phyloP scores from a whole-genome alignment of 495 filamentous ascomycete species.

The Aspergillus sclerotioniger region DNA sequence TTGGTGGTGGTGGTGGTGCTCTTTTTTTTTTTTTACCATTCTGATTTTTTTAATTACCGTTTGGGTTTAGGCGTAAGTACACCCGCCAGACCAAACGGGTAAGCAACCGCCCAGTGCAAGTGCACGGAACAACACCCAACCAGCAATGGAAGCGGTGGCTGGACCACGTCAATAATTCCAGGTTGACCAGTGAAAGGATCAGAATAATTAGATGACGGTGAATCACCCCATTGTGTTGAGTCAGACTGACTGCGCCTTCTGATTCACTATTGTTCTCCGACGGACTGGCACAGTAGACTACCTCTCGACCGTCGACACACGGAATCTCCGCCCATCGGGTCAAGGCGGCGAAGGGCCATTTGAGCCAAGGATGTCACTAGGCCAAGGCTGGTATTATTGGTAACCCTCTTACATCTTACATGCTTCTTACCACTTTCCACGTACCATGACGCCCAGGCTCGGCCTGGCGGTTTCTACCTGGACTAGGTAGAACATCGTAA shows the following conservation, averaged over 20 bases:
- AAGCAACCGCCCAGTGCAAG: not conserved
- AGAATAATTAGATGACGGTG: not conserved
- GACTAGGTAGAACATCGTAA: too few species aligned
- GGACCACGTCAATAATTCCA: not conserved
- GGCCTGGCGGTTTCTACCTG: not conserved
- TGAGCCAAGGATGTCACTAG: conserved; percentile 1
- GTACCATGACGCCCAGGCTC: too few species aligned
- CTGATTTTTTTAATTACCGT: not conserved
- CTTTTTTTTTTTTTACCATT: conserved; percentile 17
- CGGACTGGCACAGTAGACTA: not conserved
- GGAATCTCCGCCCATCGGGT: not conserved
- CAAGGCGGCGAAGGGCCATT: not conserved
- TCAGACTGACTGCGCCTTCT: not conserved
- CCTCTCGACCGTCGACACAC: not conserved
- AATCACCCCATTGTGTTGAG: not conserved
- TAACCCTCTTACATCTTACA: not conserved
- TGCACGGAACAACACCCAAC: not conserved
- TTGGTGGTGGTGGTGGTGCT: conserved; percentile 8
- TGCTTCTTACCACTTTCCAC: not conserved
- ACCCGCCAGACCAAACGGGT: not conserved
- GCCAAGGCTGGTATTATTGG: not conserved
- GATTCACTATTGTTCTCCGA: not conserved
- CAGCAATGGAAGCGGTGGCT: not conserved
- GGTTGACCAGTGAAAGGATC: not conserved
- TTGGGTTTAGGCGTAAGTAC: not conserved